A percentile compares a stretch with the other conserved stretches of the same genome.
phyloP scores from a whole-genome alignment of 2,329 filamentous ascomycete species.

The Neurospora sp. region DNA sequence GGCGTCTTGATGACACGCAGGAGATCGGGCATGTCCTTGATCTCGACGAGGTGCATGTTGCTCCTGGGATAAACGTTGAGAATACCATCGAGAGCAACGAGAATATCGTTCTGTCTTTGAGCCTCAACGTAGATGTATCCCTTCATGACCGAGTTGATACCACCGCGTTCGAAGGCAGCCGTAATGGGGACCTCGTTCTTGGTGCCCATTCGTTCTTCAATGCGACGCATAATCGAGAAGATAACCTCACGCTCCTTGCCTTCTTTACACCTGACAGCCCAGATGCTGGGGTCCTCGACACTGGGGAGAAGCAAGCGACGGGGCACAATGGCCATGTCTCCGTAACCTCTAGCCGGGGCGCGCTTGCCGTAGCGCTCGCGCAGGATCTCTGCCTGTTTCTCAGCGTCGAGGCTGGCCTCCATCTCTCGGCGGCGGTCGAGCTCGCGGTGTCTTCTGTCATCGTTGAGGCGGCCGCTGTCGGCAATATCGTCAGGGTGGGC shows the following conservation, averaged over 20 bases:
- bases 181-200: conserved; percentile 78
- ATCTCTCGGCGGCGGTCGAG: conserved; percentile 86
- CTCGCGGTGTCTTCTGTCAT: conserved; percentile 87
- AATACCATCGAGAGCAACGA: conserved; percentile 72
- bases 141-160: conserved; percentile 69
- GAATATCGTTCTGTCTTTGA: conserved; percentile 73
- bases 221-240: conserved; percentile 76
- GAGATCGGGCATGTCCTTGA: conserved; percentile 97
- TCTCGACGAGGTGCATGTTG: conserved; percentile 80
- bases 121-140: conserved; percentile 96
- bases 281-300: conserved; percentile 92
- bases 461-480: conserved; percentile 68
- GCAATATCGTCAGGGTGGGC: conserved; percentile 84
- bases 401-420: conserved; percentile 80
- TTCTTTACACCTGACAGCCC: conserved; percentile 85
- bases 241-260: conserved; percentile 93
- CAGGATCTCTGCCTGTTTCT: conserved; percentile 81
- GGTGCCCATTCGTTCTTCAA: conserved; percentile 68
- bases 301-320: conserved; percentile 82
- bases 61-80: conserved; percentile 82
- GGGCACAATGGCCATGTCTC: conserved; percentile 68
- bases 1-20: conserved; percentile 81
- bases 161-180: conserved; percentile 82
- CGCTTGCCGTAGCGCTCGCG: conserved; percentile 82
- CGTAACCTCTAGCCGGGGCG: conserved; percentile 51